phyloP scores from a whole-genome alignment of 2,329 filamentous ascomycete species.

The Plenodomus lindquistii region DNA sequence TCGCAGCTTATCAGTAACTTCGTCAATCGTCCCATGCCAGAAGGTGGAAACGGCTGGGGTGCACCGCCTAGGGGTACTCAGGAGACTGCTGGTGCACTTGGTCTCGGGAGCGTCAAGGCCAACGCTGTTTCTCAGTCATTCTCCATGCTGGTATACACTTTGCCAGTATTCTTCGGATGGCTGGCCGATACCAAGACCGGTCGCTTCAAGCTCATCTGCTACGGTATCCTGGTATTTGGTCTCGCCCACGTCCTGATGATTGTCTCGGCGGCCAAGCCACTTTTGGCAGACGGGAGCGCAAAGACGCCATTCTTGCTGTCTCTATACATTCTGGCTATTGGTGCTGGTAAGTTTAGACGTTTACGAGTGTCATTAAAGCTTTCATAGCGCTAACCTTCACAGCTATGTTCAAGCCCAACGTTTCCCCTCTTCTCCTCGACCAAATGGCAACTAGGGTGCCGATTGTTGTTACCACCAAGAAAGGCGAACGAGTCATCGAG shows the following conservation, averaged over 20 bases:
- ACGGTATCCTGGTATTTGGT: slow-evolving; percentile 1
- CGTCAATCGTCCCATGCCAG: slow-evolving; percentile 2
- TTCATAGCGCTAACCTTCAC: background rate
- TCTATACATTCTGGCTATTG: slow-evolving; percentile 2
- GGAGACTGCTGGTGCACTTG: slow-evolving; percentile 4
- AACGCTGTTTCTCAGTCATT: slow-evolving; percentile 3
- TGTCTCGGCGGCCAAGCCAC: background rate
- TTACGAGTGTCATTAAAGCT: background rate
- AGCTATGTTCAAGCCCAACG: slow-evolving; percentile 5
- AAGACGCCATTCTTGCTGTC: slow-evolving; percentile 2
- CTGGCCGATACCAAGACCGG: slow-evolving; percentile 3
- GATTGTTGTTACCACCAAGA: slow-evolving; percentile 1
- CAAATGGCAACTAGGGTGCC: slow-evolving; percentile 4
- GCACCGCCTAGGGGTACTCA: slow-evolving; percentile 3
- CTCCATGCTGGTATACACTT: slow-evolving; percentile 1
- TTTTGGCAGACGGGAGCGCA: slow-evolving; percentile 2
- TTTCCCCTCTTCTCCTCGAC: slow-evolving; percentile 3
- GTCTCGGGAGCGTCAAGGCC: slow-evolving; percentile 2
- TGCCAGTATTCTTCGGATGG: slow-evolving; percentile 3
- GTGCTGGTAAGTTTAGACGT: background rate
- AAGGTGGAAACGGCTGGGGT: slow-evolving; percentile 2
- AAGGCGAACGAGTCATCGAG: slow-evolving; percentile 1
- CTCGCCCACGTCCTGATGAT: slow-evolving; percentile 2
- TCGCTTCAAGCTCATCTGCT: slow-evolving; percentile 3
- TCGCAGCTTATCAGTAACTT: slow-evolving; percentile 3